These are phyloP conservation scores for Candida qinlingensis DNA, from an alignment of 805 yeast genomes.

Conservation along the genomic window DNA sequence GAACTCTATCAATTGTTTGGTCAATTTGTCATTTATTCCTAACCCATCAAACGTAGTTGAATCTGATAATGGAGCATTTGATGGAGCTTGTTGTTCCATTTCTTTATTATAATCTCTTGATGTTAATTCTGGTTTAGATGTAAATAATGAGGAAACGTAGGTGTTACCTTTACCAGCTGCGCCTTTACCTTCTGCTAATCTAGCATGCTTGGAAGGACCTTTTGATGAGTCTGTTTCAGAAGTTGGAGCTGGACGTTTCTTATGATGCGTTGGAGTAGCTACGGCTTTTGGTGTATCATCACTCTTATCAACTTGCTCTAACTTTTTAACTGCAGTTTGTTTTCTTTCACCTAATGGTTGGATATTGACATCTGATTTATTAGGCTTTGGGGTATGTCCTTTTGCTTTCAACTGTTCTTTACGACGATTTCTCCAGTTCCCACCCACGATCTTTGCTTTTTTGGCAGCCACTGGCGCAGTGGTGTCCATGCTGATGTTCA, in stretches of 20 bases:
- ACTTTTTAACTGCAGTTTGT: not conserved
- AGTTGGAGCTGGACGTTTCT: conserved; percentile 12
- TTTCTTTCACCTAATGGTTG: conserved; percentile 6
- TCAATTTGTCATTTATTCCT: conserved; percentile 54
- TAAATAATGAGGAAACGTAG: conserved; percentile 81
- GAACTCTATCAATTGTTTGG: conserved; percentile 48
- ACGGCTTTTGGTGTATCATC: not conserved
- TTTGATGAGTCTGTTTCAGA: conserved; percentile 10
- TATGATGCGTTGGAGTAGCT: not conserved
- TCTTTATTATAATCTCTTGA: conserved; percentile 34
- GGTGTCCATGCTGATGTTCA: conserved; percentile 61
- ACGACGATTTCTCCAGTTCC: conserved; percentile 79
- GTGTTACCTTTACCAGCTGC: conserved; percentile 52
- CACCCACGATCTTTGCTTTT: conserved; percentile 53
- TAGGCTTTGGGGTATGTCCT: conserved; percentile 17
- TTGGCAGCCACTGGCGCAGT: conserved; percentile 16
- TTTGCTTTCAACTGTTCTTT: conserved; percentile 28
- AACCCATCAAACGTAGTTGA: conserved; percentile 65
- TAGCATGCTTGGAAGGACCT: conserved; percentile 32
- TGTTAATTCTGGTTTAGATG: conserved; percentile 54
- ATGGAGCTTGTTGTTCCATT: conserved; percentile 40
- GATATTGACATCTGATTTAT: conserved; percentile 2
- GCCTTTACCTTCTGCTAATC: conserved; percentile 44
- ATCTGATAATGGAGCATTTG: conserved; percentile 79
- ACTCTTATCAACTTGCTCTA: conserved; percentile 5